Percentiles rank a stretch among this genome's conserved stretches.
phyloP scores from a whole-genome alignment of 176 grass and related monocot species.

The Melocanna baccifera region DNA sequence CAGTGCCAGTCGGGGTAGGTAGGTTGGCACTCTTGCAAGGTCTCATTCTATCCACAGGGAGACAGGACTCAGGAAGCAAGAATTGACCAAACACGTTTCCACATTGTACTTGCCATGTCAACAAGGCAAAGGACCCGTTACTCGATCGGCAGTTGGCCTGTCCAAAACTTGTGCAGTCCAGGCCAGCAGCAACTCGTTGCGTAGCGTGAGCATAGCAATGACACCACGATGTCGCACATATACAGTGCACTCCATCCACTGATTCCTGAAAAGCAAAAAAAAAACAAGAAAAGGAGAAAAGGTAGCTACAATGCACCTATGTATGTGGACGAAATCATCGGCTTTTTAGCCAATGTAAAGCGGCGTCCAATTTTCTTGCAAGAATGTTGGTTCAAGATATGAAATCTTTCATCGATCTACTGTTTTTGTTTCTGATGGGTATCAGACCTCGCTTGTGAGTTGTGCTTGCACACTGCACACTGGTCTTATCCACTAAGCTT shows the following conservation, averaged over 20 bases:
- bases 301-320: too few species aligned
- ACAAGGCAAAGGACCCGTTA: not conserved
- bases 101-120: not conserved
- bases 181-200: not conserved
- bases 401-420: not conserved
- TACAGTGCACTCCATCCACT: not conserved
- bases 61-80: too few species aligned
- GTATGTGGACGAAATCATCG: not conserved
- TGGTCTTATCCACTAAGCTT: too few species aligned
- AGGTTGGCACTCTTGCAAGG: not conserved
- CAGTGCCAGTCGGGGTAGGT: not conserved
- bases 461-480: too few species aligned
- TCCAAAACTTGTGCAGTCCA: not conserved
- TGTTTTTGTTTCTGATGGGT: not conserved
- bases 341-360: not conserved
- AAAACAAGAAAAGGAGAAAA: rapidly evolving
- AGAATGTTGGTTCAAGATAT: not conserved
- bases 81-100: not conserved
- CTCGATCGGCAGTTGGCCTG: not conserved
- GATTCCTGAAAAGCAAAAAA: not conserved
- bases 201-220: slow-evolving; percentile 23
- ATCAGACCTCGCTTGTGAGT: too few species aligned
- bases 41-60: not conserved
- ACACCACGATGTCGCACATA: not conserved
- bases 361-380: too few species aligned